Evolutionary conservation across 495 filamentous ascomycete species (phyloP), one percentile per base, ranked within the genome.

Genomic region (Trichoderma erinaceum): DNA sequence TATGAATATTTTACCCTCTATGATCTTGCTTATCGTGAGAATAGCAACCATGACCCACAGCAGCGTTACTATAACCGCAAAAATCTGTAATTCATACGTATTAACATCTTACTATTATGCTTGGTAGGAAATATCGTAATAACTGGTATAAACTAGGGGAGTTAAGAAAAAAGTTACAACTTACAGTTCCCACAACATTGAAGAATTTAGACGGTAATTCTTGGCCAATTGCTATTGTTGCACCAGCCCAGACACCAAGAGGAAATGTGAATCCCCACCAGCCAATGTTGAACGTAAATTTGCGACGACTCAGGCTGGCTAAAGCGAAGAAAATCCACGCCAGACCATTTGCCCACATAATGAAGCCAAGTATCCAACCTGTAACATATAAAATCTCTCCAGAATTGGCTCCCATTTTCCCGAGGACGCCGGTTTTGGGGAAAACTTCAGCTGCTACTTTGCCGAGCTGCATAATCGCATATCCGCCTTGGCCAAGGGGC

Each of bases 261-360:
- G 87, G 87, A 66, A 89, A 90, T 1, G 80, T 86, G 63, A 89
- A 88, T 4, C 82, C 83, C 87, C 87, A 90, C 86, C 86, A 89
- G 0, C 87, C 87, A 70, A 88, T 84, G 66, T 88, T 88, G 71
- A 89, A 89, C 0, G 87, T 84, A 64, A 89, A 88, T 16, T 70
- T 80, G 65, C 68, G 64, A 64, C 72, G 77, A 15, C 66, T 72
- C 41, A 85, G 82, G 27, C 72, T 80, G 4, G 76, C 73, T 35
- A 80, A 66, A 11, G 86, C 88, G 65, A 89, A 84, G 71, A 85
- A 83, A 0, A 89, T 74, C 87, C 88, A 90, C 0, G 87, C 80
- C 2, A 89, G 72, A 0, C 76, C 85, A 70, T 87, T 87, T 0
- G 82, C 79, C 88, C 87, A 89, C 63, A 90, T 69, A n/a, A 87